These are phyloP conservation scores for Malassezia yamatoensis DNA, from an alignment of 1,284 basidiomycete genomes.

Conservation along the genomic window DNA sequence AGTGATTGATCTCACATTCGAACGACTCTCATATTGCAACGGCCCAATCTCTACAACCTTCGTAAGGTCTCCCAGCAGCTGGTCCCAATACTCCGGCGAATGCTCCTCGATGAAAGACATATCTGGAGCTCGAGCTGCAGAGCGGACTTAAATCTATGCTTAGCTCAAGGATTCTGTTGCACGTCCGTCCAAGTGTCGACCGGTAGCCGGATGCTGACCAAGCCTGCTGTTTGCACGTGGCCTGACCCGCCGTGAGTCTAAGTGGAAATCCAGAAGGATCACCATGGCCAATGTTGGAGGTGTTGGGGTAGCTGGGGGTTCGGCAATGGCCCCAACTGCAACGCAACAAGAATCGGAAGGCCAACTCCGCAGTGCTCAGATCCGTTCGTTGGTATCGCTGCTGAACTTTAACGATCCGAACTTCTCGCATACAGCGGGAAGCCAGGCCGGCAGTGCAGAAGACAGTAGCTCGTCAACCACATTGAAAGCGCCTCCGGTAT, in stretches of 20 bases:
- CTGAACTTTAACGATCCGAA: slow-evolving; percentile 41
- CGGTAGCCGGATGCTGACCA: slow-evolving; percentile 1
- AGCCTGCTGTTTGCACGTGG: not conserved
- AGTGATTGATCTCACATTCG: not conserved
- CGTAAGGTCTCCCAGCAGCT: not conserved
- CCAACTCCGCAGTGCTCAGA: slow-evolving; percentile 30
- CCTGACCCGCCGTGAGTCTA: not conserved
- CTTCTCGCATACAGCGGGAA: slow-evolving; percentile 22
- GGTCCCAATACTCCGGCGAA: slow-evolving; percentile 9
- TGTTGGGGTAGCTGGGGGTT: too few species aligned
- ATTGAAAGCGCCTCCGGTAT: slow-evolving; percentile 62
- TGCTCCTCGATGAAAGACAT: not conserved
- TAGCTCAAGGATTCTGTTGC: not conserved
- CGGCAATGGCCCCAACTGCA: too few species aligned
- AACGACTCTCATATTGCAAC: not conserved
- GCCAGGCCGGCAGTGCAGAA: slow-evolving; percentile 1
- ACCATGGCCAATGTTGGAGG: not conserved
- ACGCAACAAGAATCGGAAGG: not conserved
- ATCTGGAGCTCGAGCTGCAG: not conserved
- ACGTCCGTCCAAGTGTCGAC: not conserved
- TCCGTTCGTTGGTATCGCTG: slow-evolving; percentile 36
- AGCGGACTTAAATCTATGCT: not conserved
- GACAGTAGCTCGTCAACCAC: slow-evolving; percentile 10
- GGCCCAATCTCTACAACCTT: not conserved
- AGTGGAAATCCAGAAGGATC: not conserved